Evolutionary conservation across 495 filamentous ascomycete species (phyloP), one percentile per base, ranked within the genome.

Genomic region (Penicillium herquei): DNA sequence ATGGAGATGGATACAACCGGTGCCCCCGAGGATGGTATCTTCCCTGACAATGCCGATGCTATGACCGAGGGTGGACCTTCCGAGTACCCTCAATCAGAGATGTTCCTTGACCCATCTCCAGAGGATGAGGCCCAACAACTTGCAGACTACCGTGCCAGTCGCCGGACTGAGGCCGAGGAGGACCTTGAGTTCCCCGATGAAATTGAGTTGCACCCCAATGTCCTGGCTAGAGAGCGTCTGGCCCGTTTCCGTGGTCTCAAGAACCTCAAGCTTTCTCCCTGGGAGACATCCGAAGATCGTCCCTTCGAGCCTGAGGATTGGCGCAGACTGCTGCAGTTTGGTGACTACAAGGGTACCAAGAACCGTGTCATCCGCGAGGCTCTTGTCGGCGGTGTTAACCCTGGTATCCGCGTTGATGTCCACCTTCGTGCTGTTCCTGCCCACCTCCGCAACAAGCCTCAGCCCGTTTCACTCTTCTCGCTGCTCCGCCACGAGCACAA

Each of bases 171-270:
- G 60, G 90, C 85, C 17, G 78, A 89, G 50, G 92, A 98, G 18
- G 92, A 98, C 66, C 81, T 87, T 14, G 93, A 97, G 61, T 98
- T 98, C 73, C 94, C 94, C 5, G 94, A 98, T 56, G 94, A 98
- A 70, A 92, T 98, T 62, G 94, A 98, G 69, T 79, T 98, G 40
- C 90, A 87, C 59, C 94, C 95, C 0, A 85, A 92, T 48, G 91
- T 92, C 2, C 78, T 89, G 39, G 94, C 92, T 3, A 76, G 90
- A 40, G 94, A 98, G 71, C 81, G 94, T 3, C 74, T 98, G 44
- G 82, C 87, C 12, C 82, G 88, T 48, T 98, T 95, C 72, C 75
- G 94, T 65, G 94, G 94, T 14, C 71, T 98, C 51, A 98, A 96
- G 78, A 95, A 86, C 66, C 65, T 98, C 52, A 85, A 89, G 57